Evolutionary conservation across 2,329 filamentous ascomycete species (phyloP), one percentile per base, ranked within the genome.

Genomic region (Epichloe sibirici): DNA sequence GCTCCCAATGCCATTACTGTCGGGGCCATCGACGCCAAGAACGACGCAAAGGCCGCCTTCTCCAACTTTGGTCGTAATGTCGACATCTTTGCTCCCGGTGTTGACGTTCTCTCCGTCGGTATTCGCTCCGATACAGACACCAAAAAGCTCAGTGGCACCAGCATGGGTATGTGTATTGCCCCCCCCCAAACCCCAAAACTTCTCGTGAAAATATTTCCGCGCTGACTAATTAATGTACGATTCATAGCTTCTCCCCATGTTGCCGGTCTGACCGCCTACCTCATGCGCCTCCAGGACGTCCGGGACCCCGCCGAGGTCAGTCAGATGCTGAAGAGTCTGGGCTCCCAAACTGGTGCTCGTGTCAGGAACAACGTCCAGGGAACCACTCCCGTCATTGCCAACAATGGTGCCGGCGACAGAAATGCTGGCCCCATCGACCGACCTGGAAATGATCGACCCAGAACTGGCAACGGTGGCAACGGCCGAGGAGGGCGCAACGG

Each of bases 261-360:
- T 51, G 76, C 80, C 47, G 85, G 85, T 47, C 71, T 88, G 3
- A 81, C 80, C 13, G 82, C 82, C 31, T 88, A 87, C 66, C 69
- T 88, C 35, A 81, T 87, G 70, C 61, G 69, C 50, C 72, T 81
- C 51, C 76, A 81, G 67, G 60, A 65, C 51, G 65, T 82, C 55
- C 70, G 65, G 7, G 66, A 67, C 48, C 57, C 65, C n/a, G 45
- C 51, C 17, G 53, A 62, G 28, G 69, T 76, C 25, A 66, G 63
- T 42, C 67, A 61, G 12, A 72, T 81, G 52, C 75, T 84, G 62
- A 75, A 75, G 68, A 63, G 68, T 55, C 73, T 84, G 28, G 80
- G 78, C 44, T 58, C 59, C n/a, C 57, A 63, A 39, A 71, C 72
- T 2, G 72, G 73, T 42, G 73, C 75, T 4, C 43, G 48, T 5